Percentiles rank a stretch among this genome's conserved stretches.
These are phyloP conservation scores for Cardamine resedifolia DNA, from an alignment of 345 rosid genomes.

Conservation along the genomic window DNA sequence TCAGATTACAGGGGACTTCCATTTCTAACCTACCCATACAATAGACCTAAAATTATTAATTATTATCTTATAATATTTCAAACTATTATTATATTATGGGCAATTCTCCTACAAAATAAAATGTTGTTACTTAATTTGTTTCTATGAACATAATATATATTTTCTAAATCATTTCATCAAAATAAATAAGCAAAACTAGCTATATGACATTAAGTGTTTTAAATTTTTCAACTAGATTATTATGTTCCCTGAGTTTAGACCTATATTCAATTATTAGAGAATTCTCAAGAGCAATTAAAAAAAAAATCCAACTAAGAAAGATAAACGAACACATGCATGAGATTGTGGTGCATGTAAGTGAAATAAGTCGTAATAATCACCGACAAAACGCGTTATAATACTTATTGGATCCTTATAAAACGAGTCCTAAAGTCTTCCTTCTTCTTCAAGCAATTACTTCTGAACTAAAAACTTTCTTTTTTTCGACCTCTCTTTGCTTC, in stretches of 20 bases:
- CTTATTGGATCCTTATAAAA: conserved; percentile 23
- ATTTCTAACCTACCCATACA: background rate
- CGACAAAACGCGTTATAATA: conserved; percentile 36
- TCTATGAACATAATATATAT: background rate
- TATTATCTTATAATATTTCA: background rate
- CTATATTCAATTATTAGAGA: conserved; percentile 31
- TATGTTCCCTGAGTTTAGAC: conserved; percentile 22
- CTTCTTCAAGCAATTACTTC: conserved; percentile 31
- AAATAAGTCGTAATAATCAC: conserved; percentile 38
- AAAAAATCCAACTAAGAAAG: conserved; percentile 38
- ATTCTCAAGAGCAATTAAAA: conserved; percentile 19
- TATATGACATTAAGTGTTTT: background rate
- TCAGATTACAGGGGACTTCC: background rate
- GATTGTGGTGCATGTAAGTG: conserved; percentile 38
- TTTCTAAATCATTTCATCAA: background rate
- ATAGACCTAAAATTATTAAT: background rate
- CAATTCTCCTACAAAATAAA: background rate
- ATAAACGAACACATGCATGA: conserved; percentile 44
- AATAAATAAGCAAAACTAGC: background rate
- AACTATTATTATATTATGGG: background rate
- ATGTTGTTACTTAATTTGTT: background rate
- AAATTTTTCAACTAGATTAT: background rate
- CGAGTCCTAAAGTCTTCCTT: conserved; percentile 30
- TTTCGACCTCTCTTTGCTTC: conserved; percentile 13
- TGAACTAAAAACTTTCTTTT: background rate